Percentiles rank a stretch among this genome's conserved stretches.
Conservation (phyloP, 1,139 yeast genomes). For the Hanseniaspora sp. region DNA sequence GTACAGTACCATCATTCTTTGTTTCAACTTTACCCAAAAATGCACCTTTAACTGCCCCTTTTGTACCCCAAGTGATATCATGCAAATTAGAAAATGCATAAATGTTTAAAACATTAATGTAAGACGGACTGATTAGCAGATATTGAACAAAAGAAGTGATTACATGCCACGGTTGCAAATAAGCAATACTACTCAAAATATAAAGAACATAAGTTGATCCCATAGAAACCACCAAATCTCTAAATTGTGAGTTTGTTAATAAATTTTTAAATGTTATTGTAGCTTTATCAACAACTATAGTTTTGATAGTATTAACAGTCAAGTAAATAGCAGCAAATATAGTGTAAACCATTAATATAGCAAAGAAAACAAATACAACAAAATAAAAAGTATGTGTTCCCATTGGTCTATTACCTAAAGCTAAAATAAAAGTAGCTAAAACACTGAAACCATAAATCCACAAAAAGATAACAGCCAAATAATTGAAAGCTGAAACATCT, state of each 20-base stretch:
- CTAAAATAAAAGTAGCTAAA: constrained; percentile 80
- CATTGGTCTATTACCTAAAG: constrained; percentile 89
- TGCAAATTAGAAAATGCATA: constrained; percentile 94
- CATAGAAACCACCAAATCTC: constrained; percentile 80
- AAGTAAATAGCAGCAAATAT: constrained; percentile 77
- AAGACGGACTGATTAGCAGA: constrained; percentile 75
- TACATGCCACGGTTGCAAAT: constrained; percentile 94
- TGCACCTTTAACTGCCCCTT: constrained; percentile 63
- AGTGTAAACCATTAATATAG: constrained; percentile 83
- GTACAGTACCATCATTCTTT: constrained; percentile 64
- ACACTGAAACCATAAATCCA: constrained; percentile 85
- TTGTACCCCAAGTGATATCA: constrained; percentile 97
- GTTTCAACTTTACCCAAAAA: constrained; percentile 56
- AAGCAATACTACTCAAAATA: constrained; percentile 62
- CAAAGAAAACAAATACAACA: constrained; percentile 79
- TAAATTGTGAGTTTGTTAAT: constrained; percentile 47
- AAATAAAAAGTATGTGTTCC: constrained; percentile 79
- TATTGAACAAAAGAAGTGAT: constrained; percentile 77
- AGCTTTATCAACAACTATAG: constrained; percentile 23
- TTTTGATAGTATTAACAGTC: constrained; percentile 60
- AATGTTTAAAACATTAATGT: constrained; percentile 74
- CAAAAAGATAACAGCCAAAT: constrained; percentile 66
- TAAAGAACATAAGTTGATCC: constrained; percentile 76
- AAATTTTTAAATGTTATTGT: constrained; percentile 31
- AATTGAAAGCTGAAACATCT: constrained; percentile 59